Evolutionary conservation across 176 grass and related monocot species (phyloP), one percentile per base, ranked within the genome.

Genomic region (Zoysia pacifica): DNA sequence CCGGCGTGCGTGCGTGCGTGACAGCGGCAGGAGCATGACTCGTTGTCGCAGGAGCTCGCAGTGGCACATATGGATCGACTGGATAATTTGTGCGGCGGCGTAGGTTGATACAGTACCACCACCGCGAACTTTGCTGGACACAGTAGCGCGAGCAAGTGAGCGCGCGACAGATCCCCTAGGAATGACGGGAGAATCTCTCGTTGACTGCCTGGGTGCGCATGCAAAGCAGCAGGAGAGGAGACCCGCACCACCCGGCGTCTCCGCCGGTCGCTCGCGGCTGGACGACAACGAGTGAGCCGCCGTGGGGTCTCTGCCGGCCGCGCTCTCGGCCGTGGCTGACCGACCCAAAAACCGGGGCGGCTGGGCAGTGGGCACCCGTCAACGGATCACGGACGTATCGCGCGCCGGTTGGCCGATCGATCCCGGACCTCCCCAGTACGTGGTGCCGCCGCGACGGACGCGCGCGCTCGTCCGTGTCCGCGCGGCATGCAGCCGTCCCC

Each of bases 301-400:
- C 16, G 71, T 81, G 71, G 79, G 78, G 65, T 74, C 53, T 59
- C 42, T 14, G 53, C 67, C 67, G 79, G 79, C 69, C 69, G 46
- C 76, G 7, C 59, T 18, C 18, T 5, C 1, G 54, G 51, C 51
- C 52, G 52, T 16, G 67, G 45, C 16, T 46, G 44, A n/a, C 65
- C 41, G n/a, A 20, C 3, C 56, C 56, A 9, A 3, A 20, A 19
- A 5, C 19, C 59, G 1, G 60, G 62, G 14, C 59, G 40, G 55
- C n/a, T 46, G 15, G 41, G 7, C 39, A 35, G 49, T 51, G 28
- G 20, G 53, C 54, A 12, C 6, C 9, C 8, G 4, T 4, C 6
- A 2, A 62, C 59, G 55, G 2, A 70, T 36, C 8, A 62, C 59
- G 55, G 3, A 70, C 44, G 82, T 18, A 35, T 84, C 65, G 73